A percentile compares a stretch with the other conserved stretches of the same genome.
Evolutionary conservation across 345 rosid genomes (phyloP).

Genomic region (Luvunga scandens): DNA sequence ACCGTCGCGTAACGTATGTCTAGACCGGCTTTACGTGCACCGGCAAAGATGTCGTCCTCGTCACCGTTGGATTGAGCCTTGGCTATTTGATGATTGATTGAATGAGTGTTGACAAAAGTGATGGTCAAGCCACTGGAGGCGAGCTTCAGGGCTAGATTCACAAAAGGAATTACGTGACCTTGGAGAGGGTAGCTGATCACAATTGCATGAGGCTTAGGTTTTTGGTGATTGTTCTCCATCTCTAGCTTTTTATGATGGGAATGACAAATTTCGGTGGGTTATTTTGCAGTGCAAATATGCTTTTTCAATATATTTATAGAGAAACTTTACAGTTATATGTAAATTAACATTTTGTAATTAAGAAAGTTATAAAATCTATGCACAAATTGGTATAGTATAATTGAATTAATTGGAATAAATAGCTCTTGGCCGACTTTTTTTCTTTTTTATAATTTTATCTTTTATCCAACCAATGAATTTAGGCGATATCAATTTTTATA

Average conservation of each 20-base stretch:
- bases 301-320: neutral
- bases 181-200: slow-evolving; percentile 69
- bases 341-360: too few relatives aligned
- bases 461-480: too few relatives aligned
- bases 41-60: slow-evolving; percentile 46
- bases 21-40: slow-evolving; percentile 52
- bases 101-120: slow-evolving; percentile 64
- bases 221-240: slow-evolving; percentile 24
- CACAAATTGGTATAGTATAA: too few relatives aligned
- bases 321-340: neutral
- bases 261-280: neutral
- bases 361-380: too few relatives aligned
- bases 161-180: slow-evolving; percentile 72
- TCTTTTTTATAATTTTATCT: too few relatives aligned
- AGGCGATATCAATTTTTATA: fast-evolving
- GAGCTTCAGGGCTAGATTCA: slow-evolving; percentile 65
- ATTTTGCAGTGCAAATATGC: neutral
- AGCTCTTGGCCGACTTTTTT: fast-evolving
- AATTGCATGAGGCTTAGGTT: slow-evolving; percentile 54
- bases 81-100: slow-evolving; percentile 55
- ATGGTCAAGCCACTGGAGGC: slow-evolving; percentile 76
- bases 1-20: slow-evolving; percentile 70
- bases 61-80: slow-evolving; percentile 21
- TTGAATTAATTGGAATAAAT: too few relatives aligned
- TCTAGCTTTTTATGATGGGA: neutral